Evolutionary conservation across 148 eudicot genomes (phyloP), one percentile per base, ranked within the genome.

Genomic region (Rhododendron simsii): DNA sequence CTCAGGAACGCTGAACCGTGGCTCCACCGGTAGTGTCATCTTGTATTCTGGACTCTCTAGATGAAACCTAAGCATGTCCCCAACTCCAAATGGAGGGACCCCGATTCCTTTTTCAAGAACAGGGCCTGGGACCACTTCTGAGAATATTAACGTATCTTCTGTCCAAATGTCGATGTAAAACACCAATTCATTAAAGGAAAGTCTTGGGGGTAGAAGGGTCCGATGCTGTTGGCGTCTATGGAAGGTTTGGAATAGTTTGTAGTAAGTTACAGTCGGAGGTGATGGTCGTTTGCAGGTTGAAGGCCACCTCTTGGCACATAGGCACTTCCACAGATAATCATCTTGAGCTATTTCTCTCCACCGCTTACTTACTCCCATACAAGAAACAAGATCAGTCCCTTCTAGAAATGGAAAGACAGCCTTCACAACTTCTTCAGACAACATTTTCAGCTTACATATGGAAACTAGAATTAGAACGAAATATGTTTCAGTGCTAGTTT

Each of bases 141-240:
- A 96, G 83, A 92, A 95, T 16, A 94, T 89, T 78, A 90, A 82
- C 44, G 63, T 87, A 7, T 89, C 91, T 87, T 95, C 98, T 2
- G 95, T 44, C 98, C 98, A 96, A 78, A 96, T 92, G 89, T 96
- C 99, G 5, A 96, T 91, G 92, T 95, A 96, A 51, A 96, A 96
- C 59, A 93, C 99, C 81, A 96, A 86, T 85, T 96, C 94, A 16
- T 88, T 85, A 69, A 95, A 93, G 47, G 97, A 96, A 74, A 96
- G 86, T 81, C 90, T 91, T 39, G 99, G 98, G 69, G 99, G 96
- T 61, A 83, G 94, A 86, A 94, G 90, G 67, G 84, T 71, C 84
- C 85, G 88, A 33, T 21, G 55, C 14, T 84, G 85, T 63, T 89
- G 91, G 82, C 97, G 98, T 73, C 89, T 95, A 84, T 94, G 89